Evolutionary conservation across 1,284 basidiomycete genomes (phyloP).

Genomic region (Athelia sp.): DNA sequence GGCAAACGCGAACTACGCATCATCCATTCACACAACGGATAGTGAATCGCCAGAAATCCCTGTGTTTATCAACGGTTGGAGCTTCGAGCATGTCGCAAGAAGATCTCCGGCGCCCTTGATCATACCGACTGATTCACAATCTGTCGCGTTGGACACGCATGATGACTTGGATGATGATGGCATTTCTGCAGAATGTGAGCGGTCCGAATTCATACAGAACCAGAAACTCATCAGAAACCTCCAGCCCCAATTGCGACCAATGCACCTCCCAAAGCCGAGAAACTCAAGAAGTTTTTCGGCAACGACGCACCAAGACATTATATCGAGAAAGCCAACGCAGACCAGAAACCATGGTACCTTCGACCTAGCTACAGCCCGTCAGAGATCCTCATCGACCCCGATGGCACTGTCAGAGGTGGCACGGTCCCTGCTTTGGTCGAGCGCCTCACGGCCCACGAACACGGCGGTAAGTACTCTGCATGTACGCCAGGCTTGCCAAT

Average conservation of each 20-base stretch:
- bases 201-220: not conserved
- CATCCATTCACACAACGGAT: not conserved
- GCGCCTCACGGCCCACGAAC: constrained; percentile 69
- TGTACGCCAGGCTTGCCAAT: not conserved
- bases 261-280: constrained; percentile 25
- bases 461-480: constrained; percentile 36
- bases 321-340: constrained; percentile 32
- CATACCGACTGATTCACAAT: not conserved
- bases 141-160: constrained; percentile 1
- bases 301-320: constrained; percentile 45
- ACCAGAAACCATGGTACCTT: constrained; percentile 63
- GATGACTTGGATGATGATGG: constrained; percentile 10
- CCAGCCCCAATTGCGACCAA: constrained; percentile 9
- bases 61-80: too few relatives aligned
- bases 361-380: constrained; percentile 57
- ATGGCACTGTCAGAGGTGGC: constrained; percentile 65
- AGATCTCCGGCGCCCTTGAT: not conserved
- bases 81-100: not conserved
- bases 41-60: not conserved
- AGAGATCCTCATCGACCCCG: constrained; percentile 65
- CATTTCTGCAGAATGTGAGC: constrained; percentile 10
- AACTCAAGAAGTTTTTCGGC: constrained; percentile 61
- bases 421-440: constrained; percentile 67
- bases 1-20: too few relatives aligned
- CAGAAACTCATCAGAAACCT: constrained; percentile 8